A percentile compares a stretch with the other conserved stretches of the same genome.
Evolutionary conservation across 1,284 basidiomycete species (phyloP).

Genomic region (Heliocybe sulcata): DNA sequence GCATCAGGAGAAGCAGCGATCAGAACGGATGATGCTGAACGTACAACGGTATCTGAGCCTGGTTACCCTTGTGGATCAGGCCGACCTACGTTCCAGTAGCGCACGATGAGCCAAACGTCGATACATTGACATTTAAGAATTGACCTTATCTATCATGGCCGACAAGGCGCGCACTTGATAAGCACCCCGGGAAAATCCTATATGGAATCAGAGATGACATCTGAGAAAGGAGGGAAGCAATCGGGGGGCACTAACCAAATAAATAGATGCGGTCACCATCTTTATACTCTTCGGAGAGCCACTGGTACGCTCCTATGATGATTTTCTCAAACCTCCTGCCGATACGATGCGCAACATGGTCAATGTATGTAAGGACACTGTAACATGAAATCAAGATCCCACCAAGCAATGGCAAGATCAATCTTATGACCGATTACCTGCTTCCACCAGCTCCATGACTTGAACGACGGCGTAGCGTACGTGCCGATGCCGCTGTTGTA

Average conservation of each 20-base stretch:
- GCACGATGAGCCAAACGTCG: slow-evolving; percentile 1
- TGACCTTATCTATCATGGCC: slow-evolving; percentile 26
- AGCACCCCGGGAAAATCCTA: slow-evolving; percentile 32
- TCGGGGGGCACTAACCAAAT: slow-evolving; percentile 20
- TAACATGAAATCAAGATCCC: neutral
- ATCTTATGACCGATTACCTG: slow-evolving; percentile 14
- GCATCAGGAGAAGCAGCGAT: neutral
- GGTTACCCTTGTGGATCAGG: slow-evolving; percentile 23
- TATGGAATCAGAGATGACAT: neutral
- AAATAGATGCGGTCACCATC: slow-evolving; percentile 27
- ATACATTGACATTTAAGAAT: neutral
- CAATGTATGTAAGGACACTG: neutral
- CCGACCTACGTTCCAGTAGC: slow-evolving; percentile 19
- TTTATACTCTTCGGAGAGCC: slow-evolving; percentile 29
- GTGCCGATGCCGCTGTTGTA: slow-evolving; percentile 37
- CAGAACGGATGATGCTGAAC: slow-evolving; percentile 1
- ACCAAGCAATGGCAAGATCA: slow-evolving; percentile 25
- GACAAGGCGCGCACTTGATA: slow-evolving; percentile 30
- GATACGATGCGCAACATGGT: neutral
- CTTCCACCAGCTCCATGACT: slow-evolving; percentile 10
- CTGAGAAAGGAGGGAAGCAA: neutral
- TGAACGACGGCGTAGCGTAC: slow-evolving; percentile 21
- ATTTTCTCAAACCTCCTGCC: slow-evolving; percentile 26
- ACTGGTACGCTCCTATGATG: slow-evolving; percentile 28
- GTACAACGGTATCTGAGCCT: slow-evolving; percentile 28